Evolutionary conservation across 495 filamentous ascomycete genomes (phyloP), one percentile per base, ranked within the genome.

Genomic region (Penicillium verhagenii): DNA sequence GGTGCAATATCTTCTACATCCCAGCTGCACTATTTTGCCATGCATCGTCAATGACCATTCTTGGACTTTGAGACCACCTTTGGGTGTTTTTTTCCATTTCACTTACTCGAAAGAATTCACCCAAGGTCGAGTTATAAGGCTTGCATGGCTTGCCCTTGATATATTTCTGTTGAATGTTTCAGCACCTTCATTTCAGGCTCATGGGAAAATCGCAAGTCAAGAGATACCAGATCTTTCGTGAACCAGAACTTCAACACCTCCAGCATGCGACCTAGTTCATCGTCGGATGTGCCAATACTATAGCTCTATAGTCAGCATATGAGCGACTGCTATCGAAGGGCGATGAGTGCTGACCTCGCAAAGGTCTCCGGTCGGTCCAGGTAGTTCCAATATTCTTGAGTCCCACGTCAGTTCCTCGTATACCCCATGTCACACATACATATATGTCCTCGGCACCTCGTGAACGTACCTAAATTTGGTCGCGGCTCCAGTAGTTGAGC

Each of bases 71-170:
- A 33, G 7, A 9, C 26, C 20, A 38, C 25, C 8, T 8, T 18
- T 3, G 25, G 20, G 5, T 21, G 21, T 19, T 25, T 7, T 26
- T 3, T 16, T 26, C 20, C 28, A 13, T 28, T 37, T 23, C 4
- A 77, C 82, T 65, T 77, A 91, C 89, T 72, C 94, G 80, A 73
- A 98, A 98, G 73, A 97, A 97, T 72, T 98, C 94, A n/a, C 94
- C 94, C 37, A 98, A 71, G 7, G 90, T 90, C 33, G 92, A 96
- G 70, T 98, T 98, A 72, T 98, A 98, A 6, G 94, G 94, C 70
- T 98, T 98, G 82, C 91, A 96, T 9, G 94, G 94, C 75, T 92
- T 96, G 42, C 94, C 93, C 70, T 97, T 97, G 60, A 96, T 90
- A 63, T 96, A 98, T 84, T 97, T 98, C 80, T 88, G 64, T 54